Conservation (phyloP, 495 filamentous ascomycete genomes). For the Xylaria palmicola region DNA sequence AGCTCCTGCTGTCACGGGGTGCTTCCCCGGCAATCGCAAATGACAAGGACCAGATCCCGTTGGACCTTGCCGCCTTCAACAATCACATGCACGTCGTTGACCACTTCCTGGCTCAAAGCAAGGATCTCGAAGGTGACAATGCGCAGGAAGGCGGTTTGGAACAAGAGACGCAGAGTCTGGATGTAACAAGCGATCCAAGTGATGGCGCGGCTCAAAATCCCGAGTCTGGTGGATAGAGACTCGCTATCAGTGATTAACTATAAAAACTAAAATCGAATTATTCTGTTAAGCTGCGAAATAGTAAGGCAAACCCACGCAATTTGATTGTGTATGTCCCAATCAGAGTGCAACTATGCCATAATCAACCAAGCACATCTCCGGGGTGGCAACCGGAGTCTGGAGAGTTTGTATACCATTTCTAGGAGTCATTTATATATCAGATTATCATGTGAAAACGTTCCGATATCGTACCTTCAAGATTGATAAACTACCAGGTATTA, state of each 20-base stretch:
- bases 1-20: conserved; percentile 65
- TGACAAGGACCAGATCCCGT: conserved; percentile 76
- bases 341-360: too few relatives aligned
- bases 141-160: conserved; percentile 33
- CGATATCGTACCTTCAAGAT: too few relatives aligned
- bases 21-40: conserved; percentile 75
- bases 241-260: not conserved
- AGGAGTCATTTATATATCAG: too few relatives aligned
- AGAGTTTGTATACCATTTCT: too few relatives aligned
- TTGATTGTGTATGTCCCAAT: too few relatives aligned
- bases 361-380: too few relatives aligned
- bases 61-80: conserved; percentile 79
- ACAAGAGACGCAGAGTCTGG: conserved; percentile 23
- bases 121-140: conserved; percentile 54
- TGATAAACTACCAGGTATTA: too few relatives aligned
- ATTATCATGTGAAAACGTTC: too few relatives aligned
- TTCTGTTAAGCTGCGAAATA: not conserved
- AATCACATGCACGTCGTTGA: conserved; percentile 67
- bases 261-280: not conserved
- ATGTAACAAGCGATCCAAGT: conserved; percentile 28
- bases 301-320: not conserved
- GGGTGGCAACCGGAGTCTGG: too few relatives aligned
- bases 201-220: conserved; percentile 7
- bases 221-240: not conserved
- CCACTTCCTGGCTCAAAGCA: conserved; percentile 58